Evolutionary conservation across 495 filamentous ascomycete species (phyloP).

Genomic region (Xylaria sp.): DNA sequence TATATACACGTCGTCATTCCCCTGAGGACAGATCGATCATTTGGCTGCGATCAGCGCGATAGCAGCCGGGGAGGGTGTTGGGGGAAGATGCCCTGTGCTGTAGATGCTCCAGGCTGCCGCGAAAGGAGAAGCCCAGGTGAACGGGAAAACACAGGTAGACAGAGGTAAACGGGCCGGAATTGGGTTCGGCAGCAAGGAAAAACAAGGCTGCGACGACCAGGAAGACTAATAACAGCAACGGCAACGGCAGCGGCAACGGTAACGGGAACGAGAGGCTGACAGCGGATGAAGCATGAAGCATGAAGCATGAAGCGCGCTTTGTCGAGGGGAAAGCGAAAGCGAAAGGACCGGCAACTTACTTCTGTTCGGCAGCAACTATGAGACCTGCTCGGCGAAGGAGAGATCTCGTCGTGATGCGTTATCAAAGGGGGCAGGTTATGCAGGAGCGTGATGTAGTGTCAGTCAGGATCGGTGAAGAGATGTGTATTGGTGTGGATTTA

Average conservation of each 20-base stretch:
- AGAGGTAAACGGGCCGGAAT: constrained; percentile 19
- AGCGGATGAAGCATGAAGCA: too few species aligned
- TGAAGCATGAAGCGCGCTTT: constrained; percentile 27
- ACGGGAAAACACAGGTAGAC: constrained; percentile 32
- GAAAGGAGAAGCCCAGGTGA: constrained; percentile 37
- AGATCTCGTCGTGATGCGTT: constrained; percentile 45
- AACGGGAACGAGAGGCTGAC: neutral
- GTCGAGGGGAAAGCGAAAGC: constrained; percentile 3
- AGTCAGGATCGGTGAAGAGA: constrained; percentile 45
- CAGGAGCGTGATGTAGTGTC: constrained; percentile 35
- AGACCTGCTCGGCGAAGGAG: constrained; percentile 48
- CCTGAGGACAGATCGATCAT: constrained; percentile 43
- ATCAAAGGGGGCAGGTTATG: constrained; percentile 43
- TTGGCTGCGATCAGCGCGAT: constrained; percentile 24
- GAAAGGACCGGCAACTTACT: constrained; percentile 36
- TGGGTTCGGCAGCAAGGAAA: constrained; percentile 19
- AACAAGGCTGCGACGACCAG: constrained; percentile 29
- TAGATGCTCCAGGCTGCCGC: constrained; percentile 38
- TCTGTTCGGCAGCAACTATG: constrained; percentile 44
- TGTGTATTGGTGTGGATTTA: constrained; percentile 43
- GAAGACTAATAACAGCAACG: neutral
- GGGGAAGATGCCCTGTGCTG: neutral
- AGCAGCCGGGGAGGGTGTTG: constrained; percentile 10
- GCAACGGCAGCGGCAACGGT: neutral
- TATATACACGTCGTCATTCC: constrained; percentile 30